Evolutionary conservation across 1,284 basidiomycete species (phyloP).

Genomic region (Naganishia sp.): DNA sequence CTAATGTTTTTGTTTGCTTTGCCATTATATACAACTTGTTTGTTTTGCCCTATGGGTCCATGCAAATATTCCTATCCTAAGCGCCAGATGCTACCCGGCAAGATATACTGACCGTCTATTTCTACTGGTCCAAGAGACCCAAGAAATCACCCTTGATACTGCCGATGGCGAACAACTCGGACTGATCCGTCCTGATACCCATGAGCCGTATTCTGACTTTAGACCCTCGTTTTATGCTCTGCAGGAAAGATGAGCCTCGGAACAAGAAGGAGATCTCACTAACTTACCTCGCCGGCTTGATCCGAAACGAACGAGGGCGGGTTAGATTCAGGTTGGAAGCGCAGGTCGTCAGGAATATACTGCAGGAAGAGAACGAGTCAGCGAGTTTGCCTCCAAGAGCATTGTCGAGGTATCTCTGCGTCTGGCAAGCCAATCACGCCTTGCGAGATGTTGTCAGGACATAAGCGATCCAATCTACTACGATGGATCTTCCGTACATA

Average conservation of each 20-base stretch:
- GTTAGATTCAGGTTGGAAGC: conserved; percentile 33
- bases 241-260: not conserved
- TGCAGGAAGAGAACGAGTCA: conserved; percentile 10
- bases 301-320: conserved; percentile 33
- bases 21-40: conserved; percentile 26
- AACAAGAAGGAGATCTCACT: not conserved
- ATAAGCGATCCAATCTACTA: conserved; percentile 36
- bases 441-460: conserved; percentile 31
- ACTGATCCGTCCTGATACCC: conserved; percentile 93
- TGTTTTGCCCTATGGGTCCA: conserved; percentile 11
- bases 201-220: conserved; percentile 93
- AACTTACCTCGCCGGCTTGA: conserved; percentile 34
- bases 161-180: conserved; percentile 95
- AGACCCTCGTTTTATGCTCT: conserved; percentile 81
- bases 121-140: conserved; percentile 64
- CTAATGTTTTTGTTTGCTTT: conserved; percentile 9
- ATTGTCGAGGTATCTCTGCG: conserved; percentile 29
- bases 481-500: conserved; percentile 35
- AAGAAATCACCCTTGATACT: conserved; percentile 94
- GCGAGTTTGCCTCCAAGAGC: conserved; percentile 4
- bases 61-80: not conserved
- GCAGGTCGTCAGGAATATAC: conserved; percentile 35
- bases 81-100: not conserved
- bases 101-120: not conserved
- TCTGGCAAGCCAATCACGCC: conserved; percentile 31